Conservation (phyloP, 495 filamentous ascomycete genomes). For the Neurospora cerealis region DNA sequence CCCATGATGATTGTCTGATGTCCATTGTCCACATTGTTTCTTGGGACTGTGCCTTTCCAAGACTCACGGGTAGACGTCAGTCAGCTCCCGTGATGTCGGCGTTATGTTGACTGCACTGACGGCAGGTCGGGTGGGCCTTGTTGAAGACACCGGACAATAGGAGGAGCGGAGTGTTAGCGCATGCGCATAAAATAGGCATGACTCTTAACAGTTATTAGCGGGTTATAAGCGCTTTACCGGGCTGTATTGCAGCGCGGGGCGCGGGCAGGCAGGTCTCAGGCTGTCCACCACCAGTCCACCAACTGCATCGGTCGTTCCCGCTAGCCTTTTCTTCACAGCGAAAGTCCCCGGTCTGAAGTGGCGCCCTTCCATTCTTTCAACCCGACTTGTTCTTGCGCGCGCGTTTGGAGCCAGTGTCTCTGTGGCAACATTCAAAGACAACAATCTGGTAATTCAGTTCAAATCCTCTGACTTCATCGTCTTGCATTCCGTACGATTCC, state of each 20-base stretch:
- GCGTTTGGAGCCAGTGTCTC: not conserved
- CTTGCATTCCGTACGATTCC: not conserved
- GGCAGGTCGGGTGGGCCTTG: not conserved
- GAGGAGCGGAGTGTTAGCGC: not conserved
- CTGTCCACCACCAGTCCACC: not conserved
- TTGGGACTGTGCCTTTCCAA: not conserved
- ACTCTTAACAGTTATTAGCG: not conserved
- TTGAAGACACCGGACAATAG: not conserved
- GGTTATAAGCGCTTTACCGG: not conserved
- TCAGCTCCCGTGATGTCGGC: not conserved
- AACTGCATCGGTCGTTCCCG: not conserved
- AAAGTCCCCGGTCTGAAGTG: not conserved
- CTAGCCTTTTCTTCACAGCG: not conserved
- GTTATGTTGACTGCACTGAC: not conserved
- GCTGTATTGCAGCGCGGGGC: not conserved
- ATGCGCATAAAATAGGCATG: not conserved
- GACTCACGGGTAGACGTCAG: not conserved
- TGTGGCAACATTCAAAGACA: not conserved
- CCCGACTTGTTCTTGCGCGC: not conserved
- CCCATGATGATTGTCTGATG: not conserved
- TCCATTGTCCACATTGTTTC: not conserved
- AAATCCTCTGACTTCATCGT: not conserved
- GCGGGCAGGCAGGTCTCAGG: not conserved
- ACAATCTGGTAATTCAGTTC: not conserved
- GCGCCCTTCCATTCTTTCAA: not conserved